Base-by-base conservation (phyloP, 257 asterid genomes). In the Lycium barbarum region DNA sequence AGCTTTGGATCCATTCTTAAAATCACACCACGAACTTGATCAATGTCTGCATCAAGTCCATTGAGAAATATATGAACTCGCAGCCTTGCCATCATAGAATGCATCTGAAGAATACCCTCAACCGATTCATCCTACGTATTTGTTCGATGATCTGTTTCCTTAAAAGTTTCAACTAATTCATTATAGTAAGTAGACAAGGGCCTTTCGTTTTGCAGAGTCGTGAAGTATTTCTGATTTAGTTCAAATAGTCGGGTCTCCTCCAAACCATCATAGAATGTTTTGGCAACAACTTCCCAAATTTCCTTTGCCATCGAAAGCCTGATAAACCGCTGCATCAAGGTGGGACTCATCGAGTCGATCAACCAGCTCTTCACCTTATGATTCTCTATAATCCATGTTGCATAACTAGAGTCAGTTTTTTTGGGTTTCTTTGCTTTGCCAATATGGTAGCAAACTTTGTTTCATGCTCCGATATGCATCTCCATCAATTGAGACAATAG, bases 401-500 rank as follows among this genome's bases (percentile, higher is more conserved):
- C 72, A 17, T 47, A 49, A 9, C 14, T 9, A 11, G 33, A 22
- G 17, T 74, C 54, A 11, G 17, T 26, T 10, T 18, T 0, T 73
- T 26, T 53, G 14, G 78, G 66, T 84, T 73, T 73, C 12, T 33
- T 54, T 3, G 45, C 43, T 83, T 70, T 35, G 47, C 72, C 43
- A 10, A 15, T 68, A 33, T 70, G 65, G 26, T 66, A 79, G 15
- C n/a, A 3, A 54, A 33, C 67, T 22, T 79, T 79, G n/a, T 79
- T 57, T 20, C 79, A 62, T n/a, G 76, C 79, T 5, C 63, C 79
- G 51, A 82, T 65, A 43, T 53, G 79, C 51, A 82, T 82, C 47
- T 82, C 47, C 79, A 84, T 84, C 7, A 84, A 62, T 54, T 83
- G 59, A 36, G 82, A 83, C 72, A 72, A 83, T 54, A 83, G 35